Evolutionary conservation across 371 early-diverging fungal genomes (phyloP).

Genomic region (Massospora cicadina): DNA sequence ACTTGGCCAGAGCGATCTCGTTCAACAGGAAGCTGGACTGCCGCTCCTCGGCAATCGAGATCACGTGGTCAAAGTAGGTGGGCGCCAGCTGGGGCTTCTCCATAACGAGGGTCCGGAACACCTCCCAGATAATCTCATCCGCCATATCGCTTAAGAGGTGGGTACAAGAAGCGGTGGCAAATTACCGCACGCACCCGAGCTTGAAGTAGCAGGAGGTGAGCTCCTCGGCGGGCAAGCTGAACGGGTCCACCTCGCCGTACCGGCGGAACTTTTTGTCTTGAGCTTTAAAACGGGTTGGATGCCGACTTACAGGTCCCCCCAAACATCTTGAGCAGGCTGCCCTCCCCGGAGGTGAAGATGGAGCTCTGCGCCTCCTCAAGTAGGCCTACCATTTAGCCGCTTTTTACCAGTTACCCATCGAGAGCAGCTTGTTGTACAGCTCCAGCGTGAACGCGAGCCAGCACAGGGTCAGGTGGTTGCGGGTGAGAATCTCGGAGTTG

Average conservation of each 20-base stretch:
- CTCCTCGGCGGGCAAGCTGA: background rate
- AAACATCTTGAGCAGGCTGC: background rate
- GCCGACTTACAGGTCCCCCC: background rate
- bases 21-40: background rate
- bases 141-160: background rate
- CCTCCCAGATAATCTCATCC: background rate
- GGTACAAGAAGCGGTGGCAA: background rate
- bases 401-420: background rate
- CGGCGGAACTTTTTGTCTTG: background rate
- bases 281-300: background rate
- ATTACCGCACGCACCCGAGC: background rate
- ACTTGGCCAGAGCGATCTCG: background rate
- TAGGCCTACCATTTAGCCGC: no score
- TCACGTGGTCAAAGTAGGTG: background rate
- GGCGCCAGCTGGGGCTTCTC: background rate
- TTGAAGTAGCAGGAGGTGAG: background rate
- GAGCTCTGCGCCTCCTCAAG: no score
- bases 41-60: background rate
- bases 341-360: background rate
- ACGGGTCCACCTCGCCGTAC: background rate
- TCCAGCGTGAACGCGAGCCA: background rate
- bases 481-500: background rate
- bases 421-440: background rate
- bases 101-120: background rate
- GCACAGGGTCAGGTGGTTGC: background rate